A percentile compares a stretch with the other conserved stretches of the same genome.
phyloP scores from a whole-genome alignment of 805 yeast genomes.

The Metschnikowia proteae region DNA sequence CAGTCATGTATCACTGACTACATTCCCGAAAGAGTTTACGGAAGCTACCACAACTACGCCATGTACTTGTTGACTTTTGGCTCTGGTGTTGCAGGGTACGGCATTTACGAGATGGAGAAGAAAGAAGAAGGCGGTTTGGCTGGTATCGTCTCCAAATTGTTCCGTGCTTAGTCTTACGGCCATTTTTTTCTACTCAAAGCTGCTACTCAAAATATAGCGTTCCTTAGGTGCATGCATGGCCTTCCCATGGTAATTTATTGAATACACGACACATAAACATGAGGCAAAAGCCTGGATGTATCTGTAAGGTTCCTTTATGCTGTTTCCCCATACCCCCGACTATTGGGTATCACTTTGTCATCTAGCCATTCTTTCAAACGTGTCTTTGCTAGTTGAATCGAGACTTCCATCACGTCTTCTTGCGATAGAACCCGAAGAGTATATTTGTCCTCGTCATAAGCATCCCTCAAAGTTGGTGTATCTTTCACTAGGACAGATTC shows the following conservation, averaged over 20 bases:
- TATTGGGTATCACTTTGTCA: slow-evolving; percentile 5
- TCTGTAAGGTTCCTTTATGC: not conserved
- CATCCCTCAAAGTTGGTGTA: slow-evolving; percentile 27
- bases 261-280: slow-evolving; percentile 2
- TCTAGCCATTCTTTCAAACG: slow-evolving; percentile 24
- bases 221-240: slow-evolving; percentile 2
- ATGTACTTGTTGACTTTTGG: slow-evolving; percentile 61
- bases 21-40: slow-evolving; percentile 72
- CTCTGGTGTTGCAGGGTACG: slow-evolving; percentile 62
- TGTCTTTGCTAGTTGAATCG: slow-evolving; percentile 17
- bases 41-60: slow-evolving; percentile 57
- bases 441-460: slow-evolving; percentile 24
- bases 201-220: not conserved
- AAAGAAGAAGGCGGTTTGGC: slow-evolving; percentile 58
- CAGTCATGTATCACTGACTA: slow-evolving; percentile 75
- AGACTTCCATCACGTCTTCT: slow-evolving; percentile 21
- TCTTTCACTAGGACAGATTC: slow-evolving; percentile 17
- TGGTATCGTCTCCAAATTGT: slow-evolving; percentile 41
- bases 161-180: slow-evolving; percentile 29
- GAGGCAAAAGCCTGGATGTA: not conserved
- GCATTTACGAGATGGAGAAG: slow-evolving; percentile 65
- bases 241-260: slow-evolving; percentile 2
- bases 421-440: slow-evolving; percentile 23
- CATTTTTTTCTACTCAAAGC: not conserved
- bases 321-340: not conserved